These are phyloP conservation scores for Areca catechu DNA, from an alignment of 176 grass and related monocot species.

Conservation along the genomic window DNA sequence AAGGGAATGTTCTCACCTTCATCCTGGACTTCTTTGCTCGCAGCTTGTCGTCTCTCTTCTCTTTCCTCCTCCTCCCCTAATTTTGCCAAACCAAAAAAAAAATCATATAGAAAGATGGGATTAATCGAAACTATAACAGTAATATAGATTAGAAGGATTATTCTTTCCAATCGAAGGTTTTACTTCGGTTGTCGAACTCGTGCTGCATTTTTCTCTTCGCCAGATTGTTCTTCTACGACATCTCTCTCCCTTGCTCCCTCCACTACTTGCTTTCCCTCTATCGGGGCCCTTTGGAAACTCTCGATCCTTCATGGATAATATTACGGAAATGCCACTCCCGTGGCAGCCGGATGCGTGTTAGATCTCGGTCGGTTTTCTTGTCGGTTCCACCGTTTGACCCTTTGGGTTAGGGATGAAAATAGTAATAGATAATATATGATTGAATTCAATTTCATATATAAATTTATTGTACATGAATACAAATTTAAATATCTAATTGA, in stretches of 20 bases:
- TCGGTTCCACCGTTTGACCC: too few species aligned
- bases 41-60: slow-evolving; percentile 63
- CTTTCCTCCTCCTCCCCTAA: slow-evolving; percentile 66
- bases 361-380: too few species aligned
- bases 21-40: slow-evolving; percentile 77
- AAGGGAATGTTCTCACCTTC: slow-evolving; percentile 36
- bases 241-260: slow-evolving; percentile 4
- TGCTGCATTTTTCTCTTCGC: slow-evolving; percentile 62
- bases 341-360: too few species aligned
- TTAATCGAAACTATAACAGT: background rate
- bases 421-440: too few species aligned
- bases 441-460: too few species aligned
- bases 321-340: too few species aligned
- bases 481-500: too few species aligned
- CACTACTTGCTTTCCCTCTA: too few species aligned
- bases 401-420: too few species aligned
- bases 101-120: background rate
- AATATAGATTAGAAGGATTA: background rate
- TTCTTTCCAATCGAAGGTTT: background rate
- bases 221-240: slow-evolving; percentile 98
- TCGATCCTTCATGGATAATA: too few species aligned
- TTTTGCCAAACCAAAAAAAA: background rate
- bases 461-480: too few species aligned
- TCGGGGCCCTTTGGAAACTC: too few species aligned
- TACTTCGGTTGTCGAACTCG: slow-evolving; percentile 80